Base-by-base conservation (phyloP, 371 early-diverging fungal species). In the Mortierella sp. region DNA sequence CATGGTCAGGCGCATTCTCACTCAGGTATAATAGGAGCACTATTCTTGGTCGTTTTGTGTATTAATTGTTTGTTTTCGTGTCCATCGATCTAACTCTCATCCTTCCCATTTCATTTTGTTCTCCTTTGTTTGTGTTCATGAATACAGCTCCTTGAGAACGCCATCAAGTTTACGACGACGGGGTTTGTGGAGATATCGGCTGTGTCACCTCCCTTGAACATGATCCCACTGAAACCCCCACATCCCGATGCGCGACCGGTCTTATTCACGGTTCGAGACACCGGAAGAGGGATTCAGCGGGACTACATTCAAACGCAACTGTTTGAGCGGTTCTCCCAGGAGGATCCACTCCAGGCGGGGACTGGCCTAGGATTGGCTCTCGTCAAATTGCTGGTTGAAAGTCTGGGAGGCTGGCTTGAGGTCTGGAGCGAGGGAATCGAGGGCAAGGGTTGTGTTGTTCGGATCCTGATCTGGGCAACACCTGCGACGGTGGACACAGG, bases 301-400 rank as follows among this genome's bases (percentile, higher is more conserved):
- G 74, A 77, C 16, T 86, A 73, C 77, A 70, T 85, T 14, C 74
- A 77, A 2, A 66, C 75, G 3, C 70, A 74, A 37, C 41, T 86
- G n/a, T 86, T 86, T 55, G 79, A 86, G 47, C 75, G 85, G 6
- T 86, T 86, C 43, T 78, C 86, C 0, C 86, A 86, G 53, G 85
- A 86, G 24, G 85, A 86, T 50, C 80, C 86, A 6, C 65, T 85
- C 14, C 78, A 77, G 31, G 77, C 69, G 3, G 86, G 86, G 5
- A 80, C 85, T 2, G 86, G 86, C 19, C 72, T 86, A 26, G 86
- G 86, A 13, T 47, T 86, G 44, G 75, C 78, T 0, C 73, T 86
- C 14, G 80, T 80, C 2, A 79, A 78, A 52, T 64, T 80, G 40
- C 50, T 85, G 39, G 85, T 86, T 2, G 85, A 85, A 39, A 80